Conservation (phyloP, 2,329 filamentous ascomycete genomes). For the Zalaria obscura region DNA sequence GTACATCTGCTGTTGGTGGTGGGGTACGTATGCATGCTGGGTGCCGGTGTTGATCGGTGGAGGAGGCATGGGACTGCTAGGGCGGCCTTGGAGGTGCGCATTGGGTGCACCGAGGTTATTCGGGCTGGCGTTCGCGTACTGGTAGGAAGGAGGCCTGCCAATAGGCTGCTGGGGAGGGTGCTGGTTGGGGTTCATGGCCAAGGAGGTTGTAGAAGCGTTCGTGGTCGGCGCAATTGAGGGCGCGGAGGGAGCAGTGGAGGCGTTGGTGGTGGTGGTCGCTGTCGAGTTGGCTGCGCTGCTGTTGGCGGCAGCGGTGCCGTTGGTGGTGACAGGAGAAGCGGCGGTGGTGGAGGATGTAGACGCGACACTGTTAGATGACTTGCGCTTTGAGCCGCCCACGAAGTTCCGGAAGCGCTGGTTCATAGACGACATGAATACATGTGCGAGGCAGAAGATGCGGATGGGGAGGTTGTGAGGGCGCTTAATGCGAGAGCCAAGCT, state of each 20-base stretch:
- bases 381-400: constrained; percentile 72
- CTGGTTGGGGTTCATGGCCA: constrained; percentile 32
- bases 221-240: constrained; percentile 17
- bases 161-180: constrained; percentile 32
- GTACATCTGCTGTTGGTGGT: constrained; percentile 24
- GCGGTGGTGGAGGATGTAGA: constrained; percentile 24
- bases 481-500: too few species aligned
- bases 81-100: constrained; percentile 33
- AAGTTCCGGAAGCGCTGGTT: constrained; percentile 67
- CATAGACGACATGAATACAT: constrained; percentile 39
- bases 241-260: constrained; percentile 20
- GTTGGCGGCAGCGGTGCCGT: constrained; percentile 11
- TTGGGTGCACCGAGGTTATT: constrained; percentile 21
- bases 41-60: constrained; percentile 33
- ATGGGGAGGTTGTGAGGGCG: background rate
- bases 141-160: constrained; percentile 51
- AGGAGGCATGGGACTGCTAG: constrained; percentile 28
- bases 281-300: constrained; percentile 22
- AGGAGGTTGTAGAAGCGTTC: constrained; percentile 22
- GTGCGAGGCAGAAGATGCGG: constrained; percentile 2
- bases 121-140: constrained; percentile 33
- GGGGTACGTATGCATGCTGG: constrained; percentile 26
- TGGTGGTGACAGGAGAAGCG: constrained; percentile 8
- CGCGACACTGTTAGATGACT: constrained; percentile 42
- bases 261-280: constrained; percentile 22